These are phyloP conservation scores for Rhododendron ferrugineum DNA, from an alignment of 148 eudicot genomes.

Conservation along the genomic window DNA sequence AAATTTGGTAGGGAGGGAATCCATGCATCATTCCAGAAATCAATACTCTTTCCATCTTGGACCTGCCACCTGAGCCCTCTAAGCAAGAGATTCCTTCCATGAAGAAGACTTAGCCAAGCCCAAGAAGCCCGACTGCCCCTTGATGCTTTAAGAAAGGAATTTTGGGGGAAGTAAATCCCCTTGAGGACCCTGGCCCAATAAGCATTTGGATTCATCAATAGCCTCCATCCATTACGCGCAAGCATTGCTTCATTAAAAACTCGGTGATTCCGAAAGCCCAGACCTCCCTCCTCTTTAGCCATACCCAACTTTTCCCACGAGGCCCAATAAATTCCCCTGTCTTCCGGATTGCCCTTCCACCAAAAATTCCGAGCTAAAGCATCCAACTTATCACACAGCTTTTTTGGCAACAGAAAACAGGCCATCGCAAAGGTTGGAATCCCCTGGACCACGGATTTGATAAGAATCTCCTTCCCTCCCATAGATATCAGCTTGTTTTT, in stretches of 20 bases:
- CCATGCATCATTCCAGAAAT: too few species aligned
- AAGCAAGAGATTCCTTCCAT: not conserved
- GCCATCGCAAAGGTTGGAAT: not conserved
- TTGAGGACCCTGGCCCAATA: not conserved
- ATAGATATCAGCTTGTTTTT: too few species aligned
- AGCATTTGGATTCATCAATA: not conserved
- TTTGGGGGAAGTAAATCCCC: not conserved
- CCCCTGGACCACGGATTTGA: too few species aligned
- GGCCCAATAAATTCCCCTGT: not conserved
- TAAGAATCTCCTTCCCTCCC: too few species aligned
- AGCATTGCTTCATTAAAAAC: not conserved
- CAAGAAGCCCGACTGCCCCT: not conserved
- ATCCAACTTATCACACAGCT: not conserved
- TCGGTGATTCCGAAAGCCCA: not conserved
- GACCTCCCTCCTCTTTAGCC: not conserved
- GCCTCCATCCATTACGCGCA: not conserved
- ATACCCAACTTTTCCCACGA: not conserved
- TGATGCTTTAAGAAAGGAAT: not conserved
- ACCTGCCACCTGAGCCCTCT: not conserved
- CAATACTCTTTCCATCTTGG: too few species aligned
- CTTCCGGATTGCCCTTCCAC: not conserved
- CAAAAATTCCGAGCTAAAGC: not conserved
- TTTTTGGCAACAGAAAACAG: too few species aligned
- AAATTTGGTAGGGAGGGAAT: too few species aligned
- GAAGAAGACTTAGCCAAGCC: not conserved